Evolutionary conservation across 208 protist genomes (phyloP), one percentile per base, ranked within the genome.

Genomic region (Trypanosoma caninum): DNA sequence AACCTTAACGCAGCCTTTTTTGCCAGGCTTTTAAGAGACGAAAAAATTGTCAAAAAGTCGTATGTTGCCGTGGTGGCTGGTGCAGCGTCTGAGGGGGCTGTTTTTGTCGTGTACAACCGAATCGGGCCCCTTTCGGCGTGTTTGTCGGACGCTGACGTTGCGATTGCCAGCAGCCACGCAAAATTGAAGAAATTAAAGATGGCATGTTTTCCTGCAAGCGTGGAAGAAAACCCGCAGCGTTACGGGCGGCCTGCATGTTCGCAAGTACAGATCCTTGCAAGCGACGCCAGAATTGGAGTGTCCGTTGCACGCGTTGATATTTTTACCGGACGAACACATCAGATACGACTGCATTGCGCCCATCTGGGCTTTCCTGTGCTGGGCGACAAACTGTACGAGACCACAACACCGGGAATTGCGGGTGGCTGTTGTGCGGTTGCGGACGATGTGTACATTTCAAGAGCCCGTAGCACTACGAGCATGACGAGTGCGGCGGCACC

Each of bases 341-440:
- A 93, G 41, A 93, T 93, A 54, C 76, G 86, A 14, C 51, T 93
- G 16, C 86, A 93, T 63, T 84, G 78, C 46, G 80, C 79, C 0
- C 74, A 84, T 16, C 8, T 88, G 1, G 86, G 82, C 5, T 83
- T 63, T 40, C 82, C 86, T 28, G 66, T 93, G 22, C 65, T 93
- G 14, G 86, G 86, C 1, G 86, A 93, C 58, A 93, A 93, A 59
- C 75, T 97, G 2, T 97, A 94, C 62, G 69, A 61, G 16, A 80
- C 74, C 0, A 33, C 6, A 2, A 74, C 61, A n/a, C 84, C 81
- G 0, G 82, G 74, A 16, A 18, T 37, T 1, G 38, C 31, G 10
- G 82, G 76, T 8, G 71, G 65, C 10, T 61, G 47, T 13, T 46
- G 60, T 22, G 72, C 81, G 3, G 84, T 87, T 20, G 13, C 63